phyloP scores from a whole-genome alignment of 495 filamentous ascomycete species.

The Schizothecium vesticola region DNA sequence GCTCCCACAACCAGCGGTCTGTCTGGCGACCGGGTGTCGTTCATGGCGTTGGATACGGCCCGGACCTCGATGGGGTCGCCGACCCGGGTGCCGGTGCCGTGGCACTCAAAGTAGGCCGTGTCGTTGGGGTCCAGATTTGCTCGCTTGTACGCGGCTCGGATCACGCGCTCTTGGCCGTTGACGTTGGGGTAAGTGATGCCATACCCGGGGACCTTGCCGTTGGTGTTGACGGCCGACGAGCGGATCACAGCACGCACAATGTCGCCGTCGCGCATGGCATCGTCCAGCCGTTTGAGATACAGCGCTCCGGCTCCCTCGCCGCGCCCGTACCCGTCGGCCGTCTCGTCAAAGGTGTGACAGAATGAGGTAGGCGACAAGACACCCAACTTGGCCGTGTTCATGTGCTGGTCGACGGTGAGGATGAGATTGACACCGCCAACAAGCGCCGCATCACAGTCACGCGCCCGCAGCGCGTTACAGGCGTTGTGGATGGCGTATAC shows the following conservation, averaged over 20 bases:
- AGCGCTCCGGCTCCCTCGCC: constrained; percentile 54
- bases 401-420: constrained; percentile 36
- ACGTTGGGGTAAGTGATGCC: constrained; percentile 49
- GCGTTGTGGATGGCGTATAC: constrained; percentile 49
- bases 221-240: constrained; percentile 46
- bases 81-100: constrained; percentile 31
- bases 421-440: constrained; percentile 49
- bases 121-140: constrained; percentile 40
- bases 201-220: constrained; percentile 39
- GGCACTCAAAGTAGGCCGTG: constrained; percentile 37
- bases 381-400: constrained; percentile 22
- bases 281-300: constrained; percentile 48
- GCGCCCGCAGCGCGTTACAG: constrained; percentile 40
- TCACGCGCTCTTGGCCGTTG: constrained; percentile 46
- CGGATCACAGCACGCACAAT: constrained; percentile 57
- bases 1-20: constrained; percentile 11
- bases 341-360: constrained; percentile 55
- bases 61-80: constrained; percentile 36
- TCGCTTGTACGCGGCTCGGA: constrained; percentile 41
- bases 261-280: constrained; percentile 45
- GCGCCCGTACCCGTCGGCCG: constrained; percentile 58
- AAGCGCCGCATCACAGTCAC: constrained; percentile 34
- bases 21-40: neutral
- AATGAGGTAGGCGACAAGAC: constrained; percentile 35
- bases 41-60: constrained; percentile 20